Percentiles rank a stretch among this genome's conserved stretches.
These are phyloP conservation scores for Lepiota brunneoincarnata DNA, from an alignment of 768 basidiomycete species.

Conservation along the genomic window DNA sequence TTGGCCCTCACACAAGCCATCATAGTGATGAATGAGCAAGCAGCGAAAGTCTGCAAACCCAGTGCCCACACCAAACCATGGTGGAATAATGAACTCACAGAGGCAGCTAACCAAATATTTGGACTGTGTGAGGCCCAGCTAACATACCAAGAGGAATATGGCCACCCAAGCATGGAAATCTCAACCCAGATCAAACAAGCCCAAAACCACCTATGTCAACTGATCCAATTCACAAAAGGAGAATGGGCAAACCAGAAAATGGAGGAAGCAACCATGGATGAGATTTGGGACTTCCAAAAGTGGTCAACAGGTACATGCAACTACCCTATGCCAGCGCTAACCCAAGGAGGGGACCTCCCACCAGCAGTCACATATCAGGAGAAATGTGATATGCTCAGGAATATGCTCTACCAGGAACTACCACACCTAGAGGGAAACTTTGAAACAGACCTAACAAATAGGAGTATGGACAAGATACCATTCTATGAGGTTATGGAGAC, in stretches of 20 bases:
- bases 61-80: conserved; percentile 14
- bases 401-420: conserved; percentile 20
- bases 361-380: conserved; percentile 19
- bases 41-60: conserved; percentile 2
- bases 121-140: background rate
- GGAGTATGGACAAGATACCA: conserved; percentile 11
- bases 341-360: conserved; percentile 1
- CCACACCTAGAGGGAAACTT: conserved; percentile 11
- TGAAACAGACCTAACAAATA: background rate
- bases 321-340: conserved; percentile 25
- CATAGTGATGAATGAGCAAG: background rate
- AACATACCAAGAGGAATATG: background rate
- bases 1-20: conserved; percentile 5
- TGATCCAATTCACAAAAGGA: conserved; percentile 17
- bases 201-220: conserved; percentile 17
- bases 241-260: conserved; percentile 20
- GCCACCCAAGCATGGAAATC: background rate
- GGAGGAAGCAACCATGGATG: conserved; percentile 14
- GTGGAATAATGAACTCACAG: conserved; percentile 20
- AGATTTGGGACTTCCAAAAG: conserved; percentile 21
- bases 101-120: conserved; percentile 9
- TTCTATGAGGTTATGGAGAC: conserved; percentile 15
- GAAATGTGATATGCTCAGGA: conserved; percentile 19
- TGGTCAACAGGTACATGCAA: conserved; percentile 22
- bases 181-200: conserved; percentile 5